phyloP scores from a whole-genome alignment of 2,329 filamentous ascomycete species.

The Trichoderma sp. region DNA sequence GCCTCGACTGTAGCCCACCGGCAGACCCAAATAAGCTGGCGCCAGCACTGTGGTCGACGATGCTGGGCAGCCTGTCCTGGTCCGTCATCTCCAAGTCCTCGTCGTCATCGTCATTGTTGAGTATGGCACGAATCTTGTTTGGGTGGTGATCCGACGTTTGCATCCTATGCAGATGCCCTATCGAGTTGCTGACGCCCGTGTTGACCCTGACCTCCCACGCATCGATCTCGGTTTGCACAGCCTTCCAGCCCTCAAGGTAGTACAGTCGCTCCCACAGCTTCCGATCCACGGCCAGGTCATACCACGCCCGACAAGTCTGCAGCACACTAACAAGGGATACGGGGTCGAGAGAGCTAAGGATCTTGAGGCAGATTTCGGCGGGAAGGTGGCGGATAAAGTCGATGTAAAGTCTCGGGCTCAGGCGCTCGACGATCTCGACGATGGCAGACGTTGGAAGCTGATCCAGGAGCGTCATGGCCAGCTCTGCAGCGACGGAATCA shows the following conservation, averaged over 20 bases:
- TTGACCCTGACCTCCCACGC: conserved; percentile 63
- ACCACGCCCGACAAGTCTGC: conserved; percentile 77
- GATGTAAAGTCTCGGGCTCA: conserved; percentile 84
- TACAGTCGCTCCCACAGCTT: conserved; percentile 86
- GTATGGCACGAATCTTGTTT: conserved; percentile 55
- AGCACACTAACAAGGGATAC: conserved; percentile 77
- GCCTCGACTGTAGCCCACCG: conserved; percentile 32
- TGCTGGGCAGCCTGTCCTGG: conserved; percentile 31
- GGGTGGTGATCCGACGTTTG: conserved; percentile 51
- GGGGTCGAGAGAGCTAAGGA: conserved; percentile 83
- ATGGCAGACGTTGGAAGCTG: conserved; percentile 78
- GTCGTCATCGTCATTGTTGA: conserved; percentile 50
- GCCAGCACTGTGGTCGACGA: conserved; percentile 25
- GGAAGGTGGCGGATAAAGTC: conserved; percentile 86
- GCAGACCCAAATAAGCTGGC: conserved; percentile 38
- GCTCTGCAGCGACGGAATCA: conserved; percentile 51
- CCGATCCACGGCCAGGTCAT: conserved; percentile 74
- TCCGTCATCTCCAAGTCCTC: conserved; percentile 52
- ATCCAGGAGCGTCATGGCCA: conserved; percentile 75
- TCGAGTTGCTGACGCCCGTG: conserved; percentile 39
- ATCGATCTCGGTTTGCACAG: conserved; percentile 63
- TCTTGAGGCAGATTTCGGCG: conserved; percentile 84
- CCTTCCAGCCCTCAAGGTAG: conserved; percentile 80
- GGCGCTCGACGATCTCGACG: conserved; percentile 72
- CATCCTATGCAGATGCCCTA: conserved; percentile 43